Percentiles rank a stretch among this genome's conserved stretches.
These are phyloP conservation scores for Arxiozyma slooffiae DNA, from an alignment of 1,139 yeast genomes.

Conservation along the genomic window DNA sequence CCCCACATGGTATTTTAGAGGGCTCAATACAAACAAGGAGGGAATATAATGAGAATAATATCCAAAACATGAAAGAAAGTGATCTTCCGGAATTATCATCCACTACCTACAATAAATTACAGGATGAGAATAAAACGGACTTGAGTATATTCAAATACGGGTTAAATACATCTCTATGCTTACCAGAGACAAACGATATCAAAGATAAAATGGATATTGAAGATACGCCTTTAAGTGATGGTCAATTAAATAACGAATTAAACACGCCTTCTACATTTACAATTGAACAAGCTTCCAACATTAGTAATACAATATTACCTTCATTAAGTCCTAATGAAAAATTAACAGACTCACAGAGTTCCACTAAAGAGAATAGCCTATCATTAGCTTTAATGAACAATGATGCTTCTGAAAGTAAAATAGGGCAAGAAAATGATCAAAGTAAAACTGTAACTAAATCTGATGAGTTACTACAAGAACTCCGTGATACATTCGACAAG, in stretches of 20 bases:
- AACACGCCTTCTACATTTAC: background rate
- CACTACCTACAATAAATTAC: background rate
- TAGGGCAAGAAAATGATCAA: background rate
- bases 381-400: background rate
- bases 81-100: background rate
- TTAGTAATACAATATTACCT: background rate
- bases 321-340: background rate
- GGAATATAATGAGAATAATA: constrained; percentile 5
- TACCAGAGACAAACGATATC: background rate
- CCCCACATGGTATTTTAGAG: constrained; percentile 13
- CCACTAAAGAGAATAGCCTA: background rate
- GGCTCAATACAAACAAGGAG: constrained; percentile 10
- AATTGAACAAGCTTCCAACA: background rate
- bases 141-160: background rate
- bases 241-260: background rate
- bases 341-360: background rate
- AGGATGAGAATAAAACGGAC: background rate
- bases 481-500: background rate
- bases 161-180: background rate
- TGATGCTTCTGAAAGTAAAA: background rate
- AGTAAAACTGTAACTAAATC: background rate
- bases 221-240: background rate
- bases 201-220: background rate
- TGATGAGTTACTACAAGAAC: background rate
- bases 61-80: constrained; percentile 7